Base-by-base conservation (phyloP, 2,329 filamentous ascomycete genomes). In the Cercospora sp. region DNA sequence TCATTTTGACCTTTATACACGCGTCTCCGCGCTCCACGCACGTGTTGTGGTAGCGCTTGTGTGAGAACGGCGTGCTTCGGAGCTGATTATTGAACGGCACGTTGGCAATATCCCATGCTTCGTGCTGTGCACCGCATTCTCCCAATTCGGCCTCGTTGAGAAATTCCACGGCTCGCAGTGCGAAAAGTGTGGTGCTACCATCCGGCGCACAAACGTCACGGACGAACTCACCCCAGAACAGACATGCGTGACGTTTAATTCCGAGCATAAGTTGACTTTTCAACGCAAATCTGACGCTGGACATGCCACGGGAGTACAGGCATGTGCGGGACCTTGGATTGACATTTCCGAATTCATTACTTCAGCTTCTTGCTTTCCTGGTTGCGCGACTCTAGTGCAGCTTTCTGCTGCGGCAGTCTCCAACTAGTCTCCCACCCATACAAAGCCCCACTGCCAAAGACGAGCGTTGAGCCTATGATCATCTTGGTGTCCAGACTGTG, bases 381-480 rank as follows among this genome's bases (percentile, higher is more conserved):
- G 30, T 58, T 31, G 26, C 53, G 53, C 53, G 23, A 30, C 30
- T n/a, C 53, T 30, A 28, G 12, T 26, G 31, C 23, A 30, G 67
- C 64, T 45, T 70, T 69, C 67, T 70, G 74, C 69, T 75, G 77
- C 62, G 81, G 80, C 33, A 84, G 79, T 64, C 80, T 76, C 74
- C 82, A 83, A 42, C 80, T 82, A 7, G 82, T 84, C 73, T 96
- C 94, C 75, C 94, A 86, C 2, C 92, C 94, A 81, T 99, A 99
- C 70, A 98, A 79, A 0, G 90, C 94, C n/a, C 94, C 95, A 0
- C 93, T 92, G 13, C 90, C 87, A 81, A 98, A 99, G 7, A 99
- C 95, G 69, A 98, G 84, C 5, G 88, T 83, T 0, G 94, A 94
- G 3, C 95, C 95, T 4, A 92, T 68, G 63, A 96, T 80, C 69